Base-by-base conservation (phyloP, 306 rosid species). In the Acacia crassicarpa region DNA sequence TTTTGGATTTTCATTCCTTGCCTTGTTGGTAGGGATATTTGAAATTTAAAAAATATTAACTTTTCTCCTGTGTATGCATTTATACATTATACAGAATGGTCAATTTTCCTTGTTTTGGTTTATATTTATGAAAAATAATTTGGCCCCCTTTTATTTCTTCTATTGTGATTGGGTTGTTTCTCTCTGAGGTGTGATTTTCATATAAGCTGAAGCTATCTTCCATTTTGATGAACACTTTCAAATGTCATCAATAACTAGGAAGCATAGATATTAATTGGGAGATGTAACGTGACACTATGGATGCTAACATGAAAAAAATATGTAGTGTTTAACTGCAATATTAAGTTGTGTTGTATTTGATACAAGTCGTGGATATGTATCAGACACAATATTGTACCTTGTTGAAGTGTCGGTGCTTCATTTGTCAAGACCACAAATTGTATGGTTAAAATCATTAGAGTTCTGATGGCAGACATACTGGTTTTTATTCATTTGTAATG, bases 371-470 rank as follows among this genome's bases (percentile, higher is more conserved):
- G 38, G 20, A 63, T 63, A 63, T 6, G 11, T 63, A 30, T 63
- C 35, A 16, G n/a, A 32, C 41, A 30, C 20, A 2, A 27, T 30
- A 30, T 30, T 63, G 41, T 30, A 11, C 12, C n/a, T 63, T 30
- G 20, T 63, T 63, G 41, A 63, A 32, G 40, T 62, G 4, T 14
- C 0, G 3, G 38, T 27, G 9, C 38, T 12, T 27, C 69, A 63
- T 75, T 71, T 69, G 72, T 86, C 43, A 75, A 54, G 75, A 41
- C 62, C 61, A 48, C 76, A 49, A 69, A 67, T 77, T 35, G 40
- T 74, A 35, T 76, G 82, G 49, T 58, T 79, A 54, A 83, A 67
- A 58, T 63, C 72, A 72, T 61, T 59, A 83, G 67, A 63, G 48
- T 25, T 72, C 44, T 63, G 7, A 48, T 75, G 53, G 45, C 49